phyloP scores from a whole-genome alignment of 2,329 filamentous ascomycete genomes.

The Fusarium tjaetaba region DNA sequence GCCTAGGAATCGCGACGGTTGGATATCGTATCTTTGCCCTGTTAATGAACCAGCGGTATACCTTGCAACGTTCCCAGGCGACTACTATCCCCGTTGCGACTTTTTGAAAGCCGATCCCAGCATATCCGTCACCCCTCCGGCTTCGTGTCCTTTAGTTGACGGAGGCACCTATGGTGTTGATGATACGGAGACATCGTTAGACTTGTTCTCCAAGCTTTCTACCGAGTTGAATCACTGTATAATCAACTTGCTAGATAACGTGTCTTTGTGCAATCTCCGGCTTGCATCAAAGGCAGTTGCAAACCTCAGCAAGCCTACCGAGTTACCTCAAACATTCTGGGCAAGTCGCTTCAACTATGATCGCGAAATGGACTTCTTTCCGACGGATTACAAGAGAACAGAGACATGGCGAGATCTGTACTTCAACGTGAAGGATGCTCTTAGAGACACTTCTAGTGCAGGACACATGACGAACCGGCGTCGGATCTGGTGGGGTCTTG shows the following conservation, averaged over 20 bases:
- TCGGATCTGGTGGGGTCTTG: background rate
- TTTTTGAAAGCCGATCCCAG: background rate
- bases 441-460: background rate
- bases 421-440: background rate
- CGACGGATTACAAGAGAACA: accelerated
- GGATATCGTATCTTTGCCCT: background rate
- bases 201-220: background rate
- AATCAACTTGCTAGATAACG: background rate
- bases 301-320: background rate
- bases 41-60: background rate
- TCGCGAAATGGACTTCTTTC: constrained; percentile 13
- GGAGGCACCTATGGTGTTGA: background rate
- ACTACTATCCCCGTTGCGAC: too few species aligned
- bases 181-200: background rate
- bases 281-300: constrained; percentile 5
- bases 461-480: background rate
- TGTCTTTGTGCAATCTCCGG: constrained; percentile 2
- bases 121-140: background rate
- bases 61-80: too few species aligned
- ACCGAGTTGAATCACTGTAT: background rate
- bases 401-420: background rate
- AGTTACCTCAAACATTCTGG: constrained; percentile 17
- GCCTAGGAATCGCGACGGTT: background rate
- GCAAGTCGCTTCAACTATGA: constrained; percentile 5
- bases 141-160: background rate